Evolutionary conservation across 2,329 filamentous ascomycete species (phyloP), one percentile per base, ranked within the genome.

Genomic region (Eutypella sp.): DNA sequence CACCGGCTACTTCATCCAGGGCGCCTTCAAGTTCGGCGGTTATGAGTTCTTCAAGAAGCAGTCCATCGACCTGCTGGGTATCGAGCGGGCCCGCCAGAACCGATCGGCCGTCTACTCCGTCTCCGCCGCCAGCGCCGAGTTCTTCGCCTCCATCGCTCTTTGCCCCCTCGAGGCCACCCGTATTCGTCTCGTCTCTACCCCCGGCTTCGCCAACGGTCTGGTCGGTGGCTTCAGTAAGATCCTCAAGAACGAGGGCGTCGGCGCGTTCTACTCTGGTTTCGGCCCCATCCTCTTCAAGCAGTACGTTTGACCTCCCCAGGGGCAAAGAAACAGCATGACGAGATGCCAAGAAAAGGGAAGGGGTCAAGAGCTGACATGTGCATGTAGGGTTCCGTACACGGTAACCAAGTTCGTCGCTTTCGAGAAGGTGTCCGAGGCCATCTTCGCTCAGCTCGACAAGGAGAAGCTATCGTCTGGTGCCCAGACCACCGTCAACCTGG

Each of bases 11-110:
- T 88, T 88, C 80, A 79, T 88, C 56, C 84, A 88, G 73, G 84
- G 84, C 64, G 83, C 84, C 59, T 83, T 88, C 79, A 88, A 89
- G 73, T 88, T 88, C 70, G 85, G 85, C 66, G 85, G 85, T 67
- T 89, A 89, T 67, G 85, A 89, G 70, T 82, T 88, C 73, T 89
- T 89, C 81, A 89, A 89, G 81, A 80, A 87, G 71, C 84, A 87
- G 69, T 76, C 74, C 60, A 87, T 89, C 71, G 82, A 84, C 73
- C 49, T 73, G 46, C 64, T 88, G 58, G 84, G 85, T 58, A 77
- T 81, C 62, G 81, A 85, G 65, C 76, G 72, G 52, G 82, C 82
- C 57, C 68, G 72, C 60, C 76, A 82, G 67, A 84, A 85, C 75
- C 75, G 82, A 57, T 84, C 81, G 46, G 78, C 78, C 50, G 78